Percentiles rank a stretch among this genome's conserved stretches.
Evolutionary conservation across 441 rosid species (phyloP).

Genomic region (Pelargonium exstipulatum): DNA sequence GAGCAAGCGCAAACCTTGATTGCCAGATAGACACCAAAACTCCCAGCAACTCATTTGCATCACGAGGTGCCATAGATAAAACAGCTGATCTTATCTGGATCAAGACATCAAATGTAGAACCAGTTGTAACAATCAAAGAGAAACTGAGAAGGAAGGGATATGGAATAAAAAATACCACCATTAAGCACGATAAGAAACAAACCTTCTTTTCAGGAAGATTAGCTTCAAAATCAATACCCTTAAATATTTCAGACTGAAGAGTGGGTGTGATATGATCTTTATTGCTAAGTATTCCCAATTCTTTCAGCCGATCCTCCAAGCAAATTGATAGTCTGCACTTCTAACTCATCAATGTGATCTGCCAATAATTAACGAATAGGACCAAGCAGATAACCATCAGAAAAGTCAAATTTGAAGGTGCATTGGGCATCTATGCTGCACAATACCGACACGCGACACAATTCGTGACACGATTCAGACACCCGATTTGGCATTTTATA

Average conservation of each 20-base stretch:
- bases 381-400: slow-evolving; percentile 6
- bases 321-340: slow-evolving; percentile 30
- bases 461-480: too few species aligned
- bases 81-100: slow-evolving; percentile 66
- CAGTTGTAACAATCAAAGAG: not conserved
- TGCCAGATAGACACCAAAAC: slow-evolving; percentile 63
- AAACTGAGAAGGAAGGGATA: not conserved
- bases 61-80: slow-evolving; percentile 53
- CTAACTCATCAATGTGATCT: slow-evolving; percentile 34
- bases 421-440: too few species aligned
- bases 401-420: not conserved
- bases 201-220: slow-evolving; percentile 74
- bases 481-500: too few species aligned
- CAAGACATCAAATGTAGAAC: slow-evolving; percentile 15
- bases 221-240: slow-evolving; percentile 54
- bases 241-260: slow-evolving; percentile 30
- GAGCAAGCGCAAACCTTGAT: slow-evolving; percentile 55
- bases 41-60: slow-evolving; percentile 60
- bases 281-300: slow-evolving; percentile 44
- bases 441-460: too few species aligned
- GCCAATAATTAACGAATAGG: slow-evolving; percentile 18
- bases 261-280: slow-evolving; percentile 33
- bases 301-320: slow-evolving; percentile 71
- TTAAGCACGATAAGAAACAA: slow-evolving; percentile 1
- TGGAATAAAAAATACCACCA: not conserved